These are phyloP conservation scores for Xylariaceae sp. DNA, from an alignment of 2,329 filamentous ascomycete genomes.

Conservation along the genomic window DNA sequence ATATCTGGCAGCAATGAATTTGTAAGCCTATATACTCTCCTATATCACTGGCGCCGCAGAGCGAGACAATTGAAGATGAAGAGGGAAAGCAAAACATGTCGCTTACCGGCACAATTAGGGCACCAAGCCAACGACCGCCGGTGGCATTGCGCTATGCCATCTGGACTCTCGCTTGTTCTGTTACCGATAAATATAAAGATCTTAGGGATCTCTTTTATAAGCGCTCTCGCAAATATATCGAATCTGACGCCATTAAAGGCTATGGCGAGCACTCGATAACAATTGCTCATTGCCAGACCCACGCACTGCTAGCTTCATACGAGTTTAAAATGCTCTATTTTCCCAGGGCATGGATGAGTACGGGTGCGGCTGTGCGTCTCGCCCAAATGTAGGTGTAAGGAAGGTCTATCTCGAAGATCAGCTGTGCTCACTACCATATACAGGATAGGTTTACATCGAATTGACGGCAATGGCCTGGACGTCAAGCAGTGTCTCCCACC, in stretches of 20 bases:
- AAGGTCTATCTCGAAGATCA: constrained; percentile 32
- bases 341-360: constrained; percentile 89
- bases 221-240: constrained; percentile 81
- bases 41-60: not conserved
- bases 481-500: constrained; percentile 88
- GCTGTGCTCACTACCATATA: constrained; percentile 45
- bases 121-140: constrained; percentile 79
- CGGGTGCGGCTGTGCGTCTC: constrained; percentile 73
- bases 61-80: not conserved
- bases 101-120: constrained; percentile 36
- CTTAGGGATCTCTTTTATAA: constrained; percentile 87
- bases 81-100: not conserved
- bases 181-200: constrained; percentile 72
- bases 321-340: constrained; percentile 99
- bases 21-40: constrained; percentile 41
- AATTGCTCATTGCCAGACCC: constrained; percentile 78
- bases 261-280: constrained; percentile 87
- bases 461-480: constrained; percentile 77
- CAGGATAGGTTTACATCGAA: constrained; percentile 85
- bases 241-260: constrained; percentile 84
- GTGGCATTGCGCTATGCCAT: constrained; percentile 88
- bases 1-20: constrained; percentile 81
- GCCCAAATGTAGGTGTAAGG: constrained; percentile 65
- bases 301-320: constrained; percentile 71
- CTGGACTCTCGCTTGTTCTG: constrained; percentile 87